Base-by-base conservation (phyloP, 2,329 filamentous ascomycete genomes). In the Ascosphaera aggregata region DNA sequence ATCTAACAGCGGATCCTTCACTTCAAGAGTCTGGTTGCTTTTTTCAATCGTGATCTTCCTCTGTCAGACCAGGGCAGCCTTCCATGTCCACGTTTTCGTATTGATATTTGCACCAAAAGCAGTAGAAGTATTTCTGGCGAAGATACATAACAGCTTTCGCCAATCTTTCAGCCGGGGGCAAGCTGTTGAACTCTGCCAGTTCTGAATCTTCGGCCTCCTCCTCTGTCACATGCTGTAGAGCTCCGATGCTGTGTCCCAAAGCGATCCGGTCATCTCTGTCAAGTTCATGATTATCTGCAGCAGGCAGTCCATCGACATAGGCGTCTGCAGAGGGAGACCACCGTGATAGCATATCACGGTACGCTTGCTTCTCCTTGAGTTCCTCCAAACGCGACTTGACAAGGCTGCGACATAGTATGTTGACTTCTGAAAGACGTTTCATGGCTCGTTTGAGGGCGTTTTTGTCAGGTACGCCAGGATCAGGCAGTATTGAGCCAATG, bases 91-190 rank as follows among this genome's bases (percentile, higher is more conserved):
- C 47, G 15, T 54, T 53, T 22, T 73, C 69, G 54, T 94, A 98
- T 39, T 64, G 63, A 56, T 69, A 78, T 55, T 94, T 95, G 59
- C 89, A 98, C 80, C 85, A 98, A 54, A 94, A 93, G 60, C 89
- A 98, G 54, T 98, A 98, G 35, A 65, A 58, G 50, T 82, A 71
- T 50, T 69, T 68, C 37, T 72, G 63, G 30, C 89, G 69, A 40
- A 98, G 55, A 55, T 80, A 74, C 15, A 60, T 54, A 8, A 93
- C 66, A 11, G 91, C 55, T 47, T 63, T 71, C 7, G 62, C 59
- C 44, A 95, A 58, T 46, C 72, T 70, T 48, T 91, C 77, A 1
- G 61, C 60, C 1, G 72, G 63, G 17, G 73, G 68, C 35, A 86
- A 60, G 1, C 67, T 69, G 49, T 84, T 73, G 49, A 92, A 94